These are phyloP conservation scores for Alternaria triticimaculans DNA, from an alignment of 2,329 filamentous ascomycete species.

Conservation along the genomic window DNA sequence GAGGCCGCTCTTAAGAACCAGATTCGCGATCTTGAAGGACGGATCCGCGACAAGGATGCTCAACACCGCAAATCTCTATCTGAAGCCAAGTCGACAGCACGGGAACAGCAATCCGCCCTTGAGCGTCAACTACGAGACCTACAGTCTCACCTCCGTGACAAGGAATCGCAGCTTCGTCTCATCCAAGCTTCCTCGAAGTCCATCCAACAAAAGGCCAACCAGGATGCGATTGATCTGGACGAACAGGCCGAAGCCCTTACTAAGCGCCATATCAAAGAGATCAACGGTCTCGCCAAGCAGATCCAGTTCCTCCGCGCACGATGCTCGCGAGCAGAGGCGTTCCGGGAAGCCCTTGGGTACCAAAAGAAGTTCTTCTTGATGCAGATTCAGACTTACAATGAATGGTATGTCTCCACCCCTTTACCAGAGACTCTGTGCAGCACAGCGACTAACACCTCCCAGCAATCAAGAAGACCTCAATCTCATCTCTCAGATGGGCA, in stretches of 20 bases:
- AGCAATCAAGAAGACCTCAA: slow-evolving; percentile 93
- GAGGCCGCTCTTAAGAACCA: slow-evolving; percentile 55
- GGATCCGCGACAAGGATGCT: slow-evolving; percentile 39
- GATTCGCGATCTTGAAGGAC: slow-evolving; percentile 48
- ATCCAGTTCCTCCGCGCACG: slow-evolving; percentile 88
- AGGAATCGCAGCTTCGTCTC: slow-evolving; percentile 33
- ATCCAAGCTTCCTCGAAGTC: slow-evolving; percentile 40
- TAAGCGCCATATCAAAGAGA: slow-evolving; percentile 73
- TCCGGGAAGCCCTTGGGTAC: slow-evolving; percentile 81
- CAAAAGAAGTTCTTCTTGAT: slow-evolving; percentile 84
- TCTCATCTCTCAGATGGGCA: slow-evolving; percentile 83
- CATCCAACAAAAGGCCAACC: slow-evolving; percentile 35
- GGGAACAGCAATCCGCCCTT: slow-evolving; percentile 51
- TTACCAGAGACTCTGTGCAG: not conserved
- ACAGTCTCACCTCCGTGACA: slow-evolving; percentile 33
- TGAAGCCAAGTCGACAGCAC: slow-evolving; percentile 32
- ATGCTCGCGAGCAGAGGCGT: slow-evolving; percentile 78
- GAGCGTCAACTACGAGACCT: slow-evolving; percentile 59
- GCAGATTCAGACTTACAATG: slow-evolving; percentile 81
- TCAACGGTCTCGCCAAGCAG: slow-evolving; percentile 84
- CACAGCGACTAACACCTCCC: slow-evolving; percentile 27
- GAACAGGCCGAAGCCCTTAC: slow-evolving; percentile 68
- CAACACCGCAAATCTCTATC: slow-evolving; percentile 37
- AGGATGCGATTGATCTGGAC: slow-evolving; percentile 40
- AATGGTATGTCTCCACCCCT: slow-evolving; percentile 72